phyloP scores from a whole-genome alignment of 805 yeast species.

The Cyberlindnera bimundalis region DNA sequence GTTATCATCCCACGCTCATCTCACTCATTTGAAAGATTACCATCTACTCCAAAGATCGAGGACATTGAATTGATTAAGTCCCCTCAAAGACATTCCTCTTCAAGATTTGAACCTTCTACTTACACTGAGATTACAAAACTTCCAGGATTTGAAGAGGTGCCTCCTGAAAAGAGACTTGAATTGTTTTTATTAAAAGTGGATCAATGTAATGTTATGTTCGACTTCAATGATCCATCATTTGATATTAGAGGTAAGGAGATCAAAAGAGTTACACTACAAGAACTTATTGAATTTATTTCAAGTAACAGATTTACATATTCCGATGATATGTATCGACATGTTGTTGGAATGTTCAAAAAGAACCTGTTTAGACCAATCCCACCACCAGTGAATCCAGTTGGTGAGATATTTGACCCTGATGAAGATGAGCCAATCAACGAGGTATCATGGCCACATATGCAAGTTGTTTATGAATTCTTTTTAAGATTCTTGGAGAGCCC shows the following conservation, averaged over 20 bases:
- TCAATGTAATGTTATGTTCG: conserved; percentile 93
- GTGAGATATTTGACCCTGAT: conserved; percentile 95
- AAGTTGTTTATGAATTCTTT: conserved; percentile 90
- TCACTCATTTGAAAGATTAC: conserved; percentile 53
- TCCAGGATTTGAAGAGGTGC: conserved; percentile 85
- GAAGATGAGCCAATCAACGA: conserved; percentile 98
- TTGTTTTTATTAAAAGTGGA: conserved; percentile 85
- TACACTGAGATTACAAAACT: conserved; percentile 66
- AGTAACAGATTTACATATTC: conserved; percentile 81
- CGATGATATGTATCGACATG: conserved; percentile 85
- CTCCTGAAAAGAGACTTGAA: conserved; percentile 73
- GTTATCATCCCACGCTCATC: conserved; percentile 39
- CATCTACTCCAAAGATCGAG: conserved; percentile 49
- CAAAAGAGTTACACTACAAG: conserved; percentile 82
- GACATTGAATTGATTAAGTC: conserved; percentile 79
- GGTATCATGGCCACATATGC: conserved; percentile 99
- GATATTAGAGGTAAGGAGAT: conserved; percentile 92
- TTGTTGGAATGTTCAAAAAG: conserved; percentile 82
- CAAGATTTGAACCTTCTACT: conserved; percentile 80
- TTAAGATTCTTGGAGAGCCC: conserved; percentile 90
- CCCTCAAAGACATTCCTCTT: conserved; percentile 90
- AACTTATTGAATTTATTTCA: conserved; percentile 82
- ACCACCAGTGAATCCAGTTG: conserved; percentile 96
- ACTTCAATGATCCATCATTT: conserved; percentile 87
- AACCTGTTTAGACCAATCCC: conserved; percentile 95